Percentiles rank a stretch among this genome's conserved stretches.
phyloP scores from a whole-genome alignment of 768 basidiomycete species.

The Imleria badia region DNA sequence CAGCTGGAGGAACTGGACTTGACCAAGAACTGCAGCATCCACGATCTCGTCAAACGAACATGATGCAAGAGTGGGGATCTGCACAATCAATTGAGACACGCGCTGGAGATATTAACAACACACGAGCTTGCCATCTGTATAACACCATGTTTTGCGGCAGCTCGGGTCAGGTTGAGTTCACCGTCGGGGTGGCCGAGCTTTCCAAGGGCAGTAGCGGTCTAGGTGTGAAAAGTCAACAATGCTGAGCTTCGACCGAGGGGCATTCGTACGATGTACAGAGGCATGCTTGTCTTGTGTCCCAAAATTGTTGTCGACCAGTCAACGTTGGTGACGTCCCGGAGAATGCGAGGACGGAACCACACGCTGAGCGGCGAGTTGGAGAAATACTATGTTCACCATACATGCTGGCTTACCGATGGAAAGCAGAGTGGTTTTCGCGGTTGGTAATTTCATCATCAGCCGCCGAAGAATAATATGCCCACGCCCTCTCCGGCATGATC shows the following conservation, averaged over 20 bases:
- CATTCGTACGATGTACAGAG: conserved; percentile 69
- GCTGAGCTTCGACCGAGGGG: neutral
- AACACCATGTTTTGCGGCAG: conserved; percentile 75
- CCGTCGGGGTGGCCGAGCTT: conserved; percentile 97
- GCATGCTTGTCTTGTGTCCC: conserved; percentile 72
- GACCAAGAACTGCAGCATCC: conserved; percentile 77
- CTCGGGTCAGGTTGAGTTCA: conserved; percentile 86
- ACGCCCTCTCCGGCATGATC: conserved; percentile 83
- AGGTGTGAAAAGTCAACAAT: conserved; percentile 4
- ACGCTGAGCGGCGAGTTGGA: conserved; percentile 41
- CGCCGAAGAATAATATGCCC: conserved; percentile 97
- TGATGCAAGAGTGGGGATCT: conserved; percentile 95
- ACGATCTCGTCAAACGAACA: conserved; percentile 96
- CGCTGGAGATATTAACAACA: neutral
- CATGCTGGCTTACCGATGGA: conserved; percentile 60
- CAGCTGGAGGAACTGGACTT: conserved; percentile 86
- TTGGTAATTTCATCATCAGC: conserved; percentile 93
- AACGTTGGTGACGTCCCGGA: conserved; percentile 83
- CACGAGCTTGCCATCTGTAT: conserved; percentile 62
- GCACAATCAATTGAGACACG: neutral
- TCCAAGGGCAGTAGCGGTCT: conserved; percentile 85
- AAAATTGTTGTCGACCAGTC: conserved; percentile 84
- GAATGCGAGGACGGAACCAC: conserved; percentile 88
- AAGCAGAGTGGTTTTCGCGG: conserved; percentile 89
- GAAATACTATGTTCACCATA: neutral